These are phyloP conservation scores for Lumnitzera littorea DNA, from an alignment of 345 rosid species.

Conservation along the genomic window DNA sequence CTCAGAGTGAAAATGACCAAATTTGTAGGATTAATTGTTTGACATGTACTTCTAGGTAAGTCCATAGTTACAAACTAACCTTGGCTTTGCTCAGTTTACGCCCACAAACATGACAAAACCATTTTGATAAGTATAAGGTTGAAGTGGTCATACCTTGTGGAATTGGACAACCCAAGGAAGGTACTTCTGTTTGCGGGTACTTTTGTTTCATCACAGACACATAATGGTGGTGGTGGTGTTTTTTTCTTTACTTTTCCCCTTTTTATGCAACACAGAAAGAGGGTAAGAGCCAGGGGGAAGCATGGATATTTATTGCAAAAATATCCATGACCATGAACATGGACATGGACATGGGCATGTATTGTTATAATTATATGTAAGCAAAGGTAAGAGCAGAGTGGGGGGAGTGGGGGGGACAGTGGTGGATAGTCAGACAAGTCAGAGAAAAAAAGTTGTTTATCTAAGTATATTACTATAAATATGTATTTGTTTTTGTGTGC, in stretches of 20 bases:
- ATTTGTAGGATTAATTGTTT: too few relatives aligned
- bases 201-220: slow-evolving; percentile 18
- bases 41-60: too few relatives aligned
- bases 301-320: not conserved
- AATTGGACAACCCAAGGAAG: not conserved
- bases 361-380: slow-evolving; percentile 52
- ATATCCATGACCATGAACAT: not conserved
- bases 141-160: too few relatives aligned
- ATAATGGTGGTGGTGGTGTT: not conserved
- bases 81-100: too few relatives aligned
- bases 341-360: slow-evolving; percentile 6
- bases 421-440: slow-evolving; percentile 52
- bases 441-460: slow-evolving; percentile 20
- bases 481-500: not conserved
- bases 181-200: slow-evolving; percentile 7
- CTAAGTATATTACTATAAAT: slow-evolving; percentile 10
- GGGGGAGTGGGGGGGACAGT: slow-evolving; percentile 29
- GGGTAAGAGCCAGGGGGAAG: slow-evolving; percentile 5
- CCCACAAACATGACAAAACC: too few relatives aligned
- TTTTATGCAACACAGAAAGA: slow-evolving; percentile 9
- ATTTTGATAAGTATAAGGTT: too few relatives aligned
- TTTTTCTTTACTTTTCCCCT: slow-evolving; percentile 1
- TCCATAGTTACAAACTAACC: too few relatives aligned
- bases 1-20: too few relatives aligned
- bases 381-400: slow-evolving; percentile 40